Evolutionary conservation across 495 filamentous ascomycete genomes (phyloP).

Genomic region (Thermothielavioides terrestris): DNA sequence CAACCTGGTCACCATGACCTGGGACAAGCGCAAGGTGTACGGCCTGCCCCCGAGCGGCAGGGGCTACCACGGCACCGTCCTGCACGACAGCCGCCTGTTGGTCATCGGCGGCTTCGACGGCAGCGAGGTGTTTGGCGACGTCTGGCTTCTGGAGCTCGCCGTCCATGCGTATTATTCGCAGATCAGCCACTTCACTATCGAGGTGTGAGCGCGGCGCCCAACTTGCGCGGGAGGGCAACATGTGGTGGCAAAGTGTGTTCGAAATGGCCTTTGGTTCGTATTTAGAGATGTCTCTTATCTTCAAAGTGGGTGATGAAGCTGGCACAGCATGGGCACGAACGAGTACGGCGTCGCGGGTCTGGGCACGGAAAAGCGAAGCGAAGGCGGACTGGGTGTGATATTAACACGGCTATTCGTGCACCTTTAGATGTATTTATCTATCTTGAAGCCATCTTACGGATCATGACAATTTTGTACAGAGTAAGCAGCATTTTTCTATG

Average conservation of each 20-base stretch:
- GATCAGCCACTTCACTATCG: conserved; percentile 58
- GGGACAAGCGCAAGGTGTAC: conserved; percentile 55
- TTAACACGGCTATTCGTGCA: neutral
- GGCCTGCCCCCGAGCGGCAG: conserved; percentile 52
- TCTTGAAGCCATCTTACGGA: conserved; percentile 11
- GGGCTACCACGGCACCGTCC: conserved; percentile 55
- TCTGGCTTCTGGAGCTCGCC: conserved; percentile 54
- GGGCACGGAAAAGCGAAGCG: neutral
- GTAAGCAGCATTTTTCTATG: neutral
- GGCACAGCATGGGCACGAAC: neutral
- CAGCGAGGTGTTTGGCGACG: conserved; percentile 53
- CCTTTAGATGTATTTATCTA: neutral
- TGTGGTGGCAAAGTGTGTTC: no score
- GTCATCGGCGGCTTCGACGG: conserved; percentile 59
- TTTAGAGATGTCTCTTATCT: no score
- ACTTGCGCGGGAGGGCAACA: no score
- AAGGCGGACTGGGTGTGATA: neutral
- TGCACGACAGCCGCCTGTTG: conserved; percentile 52
- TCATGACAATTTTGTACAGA: conserved; percentile 12
- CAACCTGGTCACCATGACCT: conserved; percentile 60
- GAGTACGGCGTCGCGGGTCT: neutral
- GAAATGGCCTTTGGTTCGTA: no score
- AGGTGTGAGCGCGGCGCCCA: conserved; percentile 36
- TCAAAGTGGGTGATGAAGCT: neutral
- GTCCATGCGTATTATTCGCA: conserved; percentile 61